Evolutionary conservation across 2,329 filamentous ascomycete species (phyloP), one percentile per base, ranked within the genome.

Genomic region (Tolypocladium album): DNA sequence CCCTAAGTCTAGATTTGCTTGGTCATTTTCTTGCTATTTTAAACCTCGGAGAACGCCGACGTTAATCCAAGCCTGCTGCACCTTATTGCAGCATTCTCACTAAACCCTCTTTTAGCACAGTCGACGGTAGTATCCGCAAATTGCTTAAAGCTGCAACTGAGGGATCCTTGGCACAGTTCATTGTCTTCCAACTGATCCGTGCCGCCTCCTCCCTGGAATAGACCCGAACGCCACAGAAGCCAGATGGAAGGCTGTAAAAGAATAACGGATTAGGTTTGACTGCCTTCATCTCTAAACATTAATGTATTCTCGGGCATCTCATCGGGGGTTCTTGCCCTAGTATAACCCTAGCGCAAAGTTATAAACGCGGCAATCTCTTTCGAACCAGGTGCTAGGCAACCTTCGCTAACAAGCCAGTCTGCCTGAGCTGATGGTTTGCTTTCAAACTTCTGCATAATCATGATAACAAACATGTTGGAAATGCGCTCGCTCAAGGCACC

Each of bases 401-500:
- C 76, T 66, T 83, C 78, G 40, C 80, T 81, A 56, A 83, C 77
- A 3, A 83, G 71, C 81, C 81, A 84, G 67, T 83, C 79, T 3
- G 80, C 78, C 11, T 75, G 68, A 5, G 72, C 72, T 1, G 78
- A 72, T 11, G 70, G 75, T 64, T 78, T 74, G 27, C 79, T 62
- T 58, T 81, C 73, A 9, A 75, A 72, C 64, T 75, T 76, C 68
- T 84, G 82, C 72, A 83, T 82, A 61, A 81, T 71, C 78, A 84
- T 83, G 68, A 80, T 76, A 60, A 80, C 82, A 64, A 84, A 84
- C 1, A 79, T 78, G 63, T 84, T 82, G 0, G 81, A 79, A 39
- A 84, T 64, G 63, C 81, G 79, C 68, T 85, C 82, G 61, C 84
- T 84, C 43, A 85, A 71, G 13, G 81, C 81, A n/a, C 82, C 82